Conservation (phyloP, 2,329 filamentous ascomycete genomes). For the Chaetomium sp. region DNA sequence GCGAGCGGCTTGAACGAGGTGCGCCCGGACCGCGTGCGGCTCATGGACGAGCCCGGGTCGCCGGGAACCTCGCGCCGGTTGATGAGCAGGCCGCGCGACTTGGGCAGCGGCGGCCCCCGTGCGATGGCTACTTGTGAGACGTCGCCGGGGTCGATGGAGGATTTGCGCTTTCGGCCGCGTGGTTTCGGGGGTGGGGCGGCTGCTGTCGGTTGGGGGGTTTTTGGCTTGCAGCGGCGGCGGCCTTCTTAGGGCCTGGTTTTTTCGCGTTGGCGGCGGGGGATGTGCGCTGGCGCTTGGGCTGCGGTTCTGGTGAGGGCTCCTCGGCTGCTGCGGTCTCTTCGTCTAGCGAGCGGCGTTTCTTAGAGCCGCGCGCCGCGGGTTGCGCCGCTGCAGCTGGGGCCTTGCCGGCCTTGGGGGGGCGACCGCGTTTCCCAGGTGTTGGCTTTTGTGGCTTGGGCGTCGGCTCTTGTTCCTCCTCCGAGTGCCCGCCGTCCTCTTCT, state of each 20-base stretch:
- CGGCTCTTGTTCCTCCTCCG: constrained; percentile 36
- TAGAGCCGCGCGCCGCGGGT: constrained; percentile 22
- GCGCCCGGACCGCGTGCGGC: constrained; percentile 73
- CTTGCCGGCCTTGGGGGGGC: constrained; percentile 34
- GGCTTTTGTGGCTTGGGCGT: constrained; percentile 30
- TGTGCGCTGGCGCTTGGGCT: constrained; percentile 33
- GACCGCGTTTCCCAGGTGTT: constrained; percentile 32
- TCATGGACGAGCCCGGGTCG: constrained; percentile 50
- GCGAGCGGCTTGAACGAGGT: constrained; percentile 76
- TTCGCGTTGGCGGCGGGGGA: constrained; percentile 20
- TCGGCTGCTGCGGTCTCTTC: constrained; percentile 33
- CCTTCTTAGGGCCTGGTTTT: constrained; percentile 36
- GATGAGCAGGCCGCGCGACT: constrained; percentile 57
- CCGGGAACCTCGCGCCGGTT: constrained; percentile 46
- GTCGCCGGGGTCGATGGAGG: constrained; percentile 49
- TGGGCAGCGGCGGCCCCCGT: constrained; percentile 58
- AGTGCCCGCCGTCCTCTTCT: constrained; percentile 31
- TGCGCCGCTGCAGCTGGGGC: constrained; percentile 32
- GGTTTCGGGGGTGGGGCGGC: constrained; percentile 16
- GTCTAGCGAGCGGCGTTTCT: constrained; percentile 36
- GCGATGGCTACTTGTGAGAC: constrained; percentile 52
- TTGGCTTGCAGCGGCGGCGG: constrained; percentile 17
- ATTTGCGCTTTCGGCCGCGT: constrained; percentile 41
- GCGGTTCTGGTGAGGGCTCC: constrained; percentile 29
- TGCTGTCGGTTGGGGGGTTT: constrained; percentile 18